Evolutionary conservation across 768 basidiomycete species (phyloP), one percentile per base, ranked within the genome.

Genomic region (Nidularia pulvinata): DNA sequence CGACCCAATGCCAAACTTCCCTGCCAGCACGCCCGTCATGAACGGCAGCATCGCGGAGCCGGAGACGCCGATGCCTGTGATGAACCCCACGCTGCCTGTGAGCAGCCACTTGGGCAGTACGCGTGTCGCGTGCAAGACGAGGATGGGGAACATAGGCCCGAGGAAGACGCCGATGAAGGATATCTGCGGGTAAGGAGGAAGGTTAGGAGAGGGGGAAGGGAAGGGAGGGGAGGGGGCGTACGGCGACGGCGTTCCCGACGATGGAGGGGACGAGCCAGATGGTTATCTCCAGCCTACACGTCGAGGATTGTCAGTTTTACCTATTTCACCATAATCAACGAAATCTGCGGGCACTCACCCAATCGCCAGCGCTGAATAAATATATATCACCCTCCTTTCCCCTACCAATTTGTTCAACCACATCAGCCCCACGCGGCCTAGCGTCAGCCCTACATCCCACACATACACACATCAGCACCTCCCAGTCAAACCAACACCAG

Each of bases 201-300:
- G 19, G 19, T 19, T 19, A 19, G 19, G 19, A 19, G 19, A 19
- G 19, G 19, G 19, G 19, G 19, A 19, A 19, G 19, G 19, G 19
- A 19, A 19, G 19, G 19, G 19, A 19, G 19, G 19, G 19, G 19
- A 19, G 19, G 19, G 19, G 19, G 19, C 19, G 19, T 19, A 91
- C 76, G 0, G 85, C 82, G 3, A 90, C 73, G 2, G 81, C 89
- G 58, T 82, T 77, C 2, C 81, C 86, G 7, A 89, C 70, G 14
- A 91, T 70, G 5, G 82, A 85, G 22, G 85, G 85, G 0, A 84
- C 80, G 33, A 86, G 74, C 89, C 89, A 92, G 37, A 91, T 71
- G 6, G 85, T 60, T 32, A 91, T 61, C 61, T 90, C 82, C 16
- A 91, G 74, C 3, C 85, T 85, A 45, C 14, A 52, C 25, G n/a